These are phyloP conservation scores for Ambrosia trifida DNA, from an alignment of 129 eudicot species.

Conservation along the genomic window DNA sequence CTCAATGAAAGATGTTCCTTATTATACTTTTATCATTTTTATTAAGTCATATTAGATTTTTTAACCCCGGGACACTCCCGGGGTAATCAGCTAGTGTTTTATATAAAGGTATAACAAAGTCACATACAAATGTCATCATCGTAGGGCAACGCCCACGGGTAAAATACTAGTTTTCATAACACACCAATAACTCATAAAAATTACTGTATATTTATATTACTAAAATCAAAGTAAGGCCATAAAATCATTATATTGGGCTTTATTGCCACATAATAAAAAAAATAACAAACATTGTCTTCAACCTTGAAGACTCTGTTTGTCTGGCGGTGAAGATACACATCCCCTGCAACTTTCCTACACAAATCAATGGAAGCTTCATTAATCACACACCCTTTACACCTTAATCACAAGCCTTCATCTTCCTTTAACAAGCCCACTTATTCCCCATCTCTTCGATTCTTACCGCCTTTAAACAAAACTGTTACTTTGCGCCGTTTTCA, in stretches of 20 bases:
- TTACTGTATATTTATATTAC: too few species aligned
- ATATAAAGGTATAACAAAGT: too few species aligned
- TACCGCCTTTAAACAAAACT: constrained; percentile 22
- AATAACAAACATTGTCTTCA: not conserved
- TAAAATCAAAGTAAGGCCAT: not conserved
- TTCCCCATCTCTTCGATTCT: constrained; percentile 8
- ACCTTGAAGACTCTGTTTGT: not conserved
- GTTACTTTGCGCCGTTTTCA: constrained; percentile 28
- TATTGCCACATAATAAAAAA: not conserved
- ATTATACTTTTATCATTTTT: too few species aligned
- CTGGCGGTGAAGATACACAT: too few species aligned
- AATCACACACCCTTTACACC: constrained; percentile 25
- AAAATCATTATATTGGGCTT: not conserved
- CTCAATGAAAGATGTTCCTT: too few species aligned
- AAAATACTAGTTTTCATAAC: too few species aligned
- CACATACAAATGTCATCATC: too few species aligned
- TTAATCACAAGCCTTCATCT: constrained; percentile 10
- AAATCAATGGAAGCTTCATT: constrained; percentile 22
- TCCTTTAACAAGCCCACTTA: constrained; percentile 10
- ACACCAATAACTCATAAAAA: too few species aligned
- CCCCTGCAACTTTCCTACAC: constrained; percentile 9
- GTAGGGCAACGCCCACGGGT: too few species aligned
- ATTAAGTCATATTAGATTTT: too few species aligned
- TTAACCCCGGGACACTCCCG: too few species aligned
- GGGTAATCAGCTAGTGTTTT: too few species aligned